These are phyloP conservation scores for Verticillium nonalfalfae DNA, from an alignment of 2,329 filamentous ascomycete species.

Conservation along the genomic window DNA sequence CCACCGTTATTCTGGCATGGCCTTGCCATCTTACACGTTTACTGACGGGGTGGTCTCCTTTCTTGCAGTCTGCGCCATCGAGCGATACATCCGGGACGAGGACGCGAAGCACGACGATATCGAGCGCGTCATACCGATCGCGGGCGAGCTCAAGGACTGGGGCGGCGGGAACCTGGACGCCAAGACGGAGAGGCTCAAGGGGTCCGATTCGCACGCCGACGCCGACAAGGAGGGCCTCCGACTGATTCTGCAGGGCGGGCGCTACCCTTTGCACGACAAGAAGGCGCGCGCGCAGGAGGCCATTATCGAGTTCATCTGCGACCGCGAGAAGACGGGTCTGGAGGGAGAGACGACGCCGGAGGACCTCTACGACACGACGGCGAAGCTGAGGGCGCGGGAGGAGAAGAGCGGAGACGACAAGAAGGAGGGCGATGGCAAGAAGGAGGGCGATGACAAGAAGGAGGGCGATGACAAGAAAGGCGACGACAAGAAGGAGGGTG, in stretches of 20 bases:
- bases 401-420: slow-evolving; percentile 26
- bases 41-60: slow-evolving; percentile 1
- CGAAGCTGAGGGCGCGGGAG: slow-evolving; percentile 13
- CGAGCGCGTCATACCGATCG: slow-evolving; percentile 62
- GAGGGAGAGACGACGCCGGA: slow-evolving; percentile 60
- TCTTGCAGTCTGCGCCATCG: slow-evolving; percentile 67
- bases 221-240: slow-evolving; percentile 65
- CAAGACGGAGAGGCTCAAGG: slow-evolving; percentile 59
- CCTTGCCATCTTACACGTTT: not conserved
- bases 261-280: slow-evolving; percentile 46
- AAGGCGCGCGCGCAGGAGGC: slow-evolving; percentile 60
- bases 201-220: slow-evolving; percentile 58
- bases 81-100: slow-evolving; percentile 45
- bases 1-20: too few species aligned
- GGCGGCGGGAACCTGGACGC: slow-evolving; percentile 58
- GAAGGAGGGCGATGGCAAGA: slow-evolving; percentile 23
- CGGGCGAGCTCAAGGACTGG: slow-evolving; percentile 58
- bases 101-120: slow-evolving; percentile 40
- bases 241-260: slow-evolving; percentile 59
- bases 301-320: slow-evolving; percentile 81
- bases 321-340: slow-evolving; percentile 62
- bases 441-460: slow-evolving; percentile 18
- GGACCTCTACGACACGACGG: slow-evolving; percentile 39
- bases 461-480: slow-evolving; percentile 25
- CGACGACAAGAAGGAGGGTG: slow-evolving; percentile 27